Evolutionary conservation across 192 early-diverging fungal genomes (phyloP), one percentile per base, ranked within the genome.

Genomic region (Anaeromyces robustus): DNA sequence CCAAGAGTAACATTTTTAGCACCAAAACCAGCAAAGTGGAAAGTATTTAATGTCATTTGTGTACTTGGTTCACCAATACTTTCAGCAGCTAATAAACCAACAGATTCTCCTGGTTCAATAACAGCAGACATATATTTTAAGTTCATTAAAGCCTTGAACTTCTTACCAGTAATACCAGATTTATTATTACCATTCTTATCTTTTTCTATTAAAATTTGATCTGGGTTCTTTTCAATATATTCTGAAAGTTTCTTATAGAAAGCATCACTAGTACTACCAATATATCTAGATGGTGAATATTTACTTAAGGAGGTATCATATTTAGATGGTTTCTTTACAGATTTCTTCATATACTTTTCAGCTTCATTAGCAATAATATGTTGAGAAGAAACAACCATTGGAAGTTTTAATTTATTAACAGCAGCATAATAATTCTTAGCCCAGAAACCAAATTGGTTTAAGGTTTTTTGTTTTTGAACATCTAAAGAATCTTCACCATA

Each of bases 1-100:
- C 98, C 98, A 52, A 99, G 91, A 5, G 98, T 99, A 30, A 99
- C 98, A 91, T 99, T 99, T 84, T 95, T 96, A 81, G 96, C 96
- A 86, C 96, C 97, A 81, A 93, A 95, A 34, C 95, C 95, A 77
- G 95, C 95, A 87, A 98, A 95, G 89, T 99, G 98, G 94, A 99
- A 99, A 79, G 98, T 99, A 88, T 99, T 99, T 37, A 99, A 90
- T 52, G 98, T 99, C 98, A 99, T 99, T 84, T 99, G 98, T 22
- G 98, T 99, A 77, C 96, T 97, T 77, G 98, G 98, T 88, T 99
- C 98, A 77, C 98, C 98, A 80, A 99, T 93, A 84, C 92, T 92
- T 86, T 99, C 97, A 26, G 97, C 97, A 28, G 98, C 98, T 79
- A 99, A 88, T 32, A 98, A 85, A 79, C 98, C 98, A 81, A 99